Evolutionary conservation across 1,139 yeast genomes (phyloP), one percentile per base, ranked within the genome.

Genomic region (Magnusiomyces paraingens): DNA sequence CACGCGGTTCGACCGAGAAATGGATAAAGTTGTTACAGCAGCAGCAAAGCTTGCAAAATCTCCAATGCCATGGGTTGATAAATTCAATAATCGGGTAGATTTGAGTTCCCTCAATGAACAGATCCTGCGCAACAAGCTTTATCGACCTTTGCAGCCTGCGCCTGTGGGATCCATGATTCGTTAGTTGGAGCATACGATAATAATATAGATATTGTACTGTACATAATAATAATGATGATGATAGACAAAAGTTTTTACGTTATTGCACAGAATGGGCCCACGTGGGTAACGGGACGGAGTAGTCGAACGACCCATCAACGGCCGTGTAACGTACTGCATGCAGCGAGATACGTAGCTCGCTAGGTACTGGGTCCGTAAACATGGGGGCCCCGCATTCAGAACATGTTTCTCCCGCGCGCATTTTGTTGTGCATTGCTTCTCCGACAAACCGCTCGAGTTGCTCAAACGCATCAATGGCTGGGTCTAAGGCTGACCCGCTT

Each of bases 241-340:
- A 26, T 26, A 26, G 32, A 26, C 32, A n/a, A n/a, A n/a, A n/a
- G n/a, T n/a, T n/a, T n/a, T n/a, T 17, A 39, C 6, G 42, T 14
- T 17, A 40, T 40, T 40, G 44, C 17, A 6, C 22, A 40, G 3
- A n/a, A 20, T 12, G 39, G 2, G 55, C 55, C 55, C 55, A 52
- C 15, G 11, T 43, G 1, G 55, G 55, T 32, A 36, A 15, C 15
- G 52, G 40, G 6, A 52, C 50, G 17, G 47, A 41, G 20, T 45
- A 52, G 20, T 21, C 29, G 36, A 49, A 45, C 3, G 29, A 44
- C 1, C 14, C 38, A 21, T 45, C 47, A 21, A 36, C 17, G 14
- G 46, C 20, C 20, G 43, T 62, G 58, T 82, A 83, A 49, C 71
- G 71, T 59, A 70, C 75, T 0, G 89, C 83, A 70, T 84, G 90